These are phyloP conservation scores for Termitomyces sp. DNA, from an alignment of 768 basidiomycete genomes.

Conservation along the genomic window DNA sequence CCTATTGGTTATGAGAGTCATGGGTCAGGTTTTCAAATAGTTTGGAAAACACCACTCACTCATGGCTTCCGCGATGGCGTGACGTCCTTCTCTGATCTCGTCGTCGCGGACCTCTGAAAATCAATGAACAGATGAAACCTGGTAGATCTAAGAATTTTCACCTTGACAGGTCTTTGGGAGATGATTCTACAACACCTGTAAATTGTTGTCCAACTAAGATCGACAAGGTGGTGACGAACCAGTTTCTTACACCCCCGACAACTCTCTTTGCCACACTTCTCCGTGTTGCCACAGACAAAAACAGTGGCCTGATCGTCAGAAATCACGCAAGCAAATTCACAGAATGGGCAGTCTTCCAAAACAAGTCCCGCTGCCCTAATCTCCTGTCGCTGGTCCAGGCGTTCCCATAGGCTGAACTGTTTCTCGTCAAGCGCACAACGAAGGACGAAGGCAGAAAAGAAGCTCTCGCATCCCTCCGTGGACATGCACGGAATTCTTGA, in stretches of 20 bases:
- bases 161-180: conserved; percentile 50
- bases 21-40: neutral
- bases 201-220: neutral
- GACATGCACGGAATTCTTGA: conserved; percentile 55
- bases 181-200: conserved; percentile 46
- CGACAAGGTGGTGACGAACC: conserved; percentile 25
- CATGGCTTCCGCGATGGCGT: conserved; percentile 79
- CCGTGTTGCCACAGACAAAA: conserved; percentile 31
- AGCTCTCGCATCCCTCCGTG: conserved; percentile 43
- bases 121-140: neutral
- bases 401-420: conserved; percentile 55
- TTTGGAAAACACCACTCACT: conserved; percentile 34
- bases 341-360: conserved; percentile 78
- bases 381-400: conserved; percentile 61
- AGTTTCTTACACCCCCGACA: conserved; percentile 66
- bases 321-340: conserved; percentile 67
- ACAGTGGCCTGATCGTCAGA: conserved; percentile 50
- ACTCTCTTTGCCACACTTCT: conserved; percentile 57
- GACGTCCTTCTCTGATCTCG: conserved; percentile 43
- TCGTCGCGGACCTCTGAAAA: conserved; percentile 7
- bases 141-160: conserved; percentile 16
- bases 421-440: conserved; percentile 54
- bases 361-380: conserved; percentile 66
- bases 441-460: conserved; percentile 62
- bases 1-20: conserved; percentile 30